Evolutionary conservation across 106 monocot species (phyloP).

Genomic region (Cymbidium sinense): DNA sequence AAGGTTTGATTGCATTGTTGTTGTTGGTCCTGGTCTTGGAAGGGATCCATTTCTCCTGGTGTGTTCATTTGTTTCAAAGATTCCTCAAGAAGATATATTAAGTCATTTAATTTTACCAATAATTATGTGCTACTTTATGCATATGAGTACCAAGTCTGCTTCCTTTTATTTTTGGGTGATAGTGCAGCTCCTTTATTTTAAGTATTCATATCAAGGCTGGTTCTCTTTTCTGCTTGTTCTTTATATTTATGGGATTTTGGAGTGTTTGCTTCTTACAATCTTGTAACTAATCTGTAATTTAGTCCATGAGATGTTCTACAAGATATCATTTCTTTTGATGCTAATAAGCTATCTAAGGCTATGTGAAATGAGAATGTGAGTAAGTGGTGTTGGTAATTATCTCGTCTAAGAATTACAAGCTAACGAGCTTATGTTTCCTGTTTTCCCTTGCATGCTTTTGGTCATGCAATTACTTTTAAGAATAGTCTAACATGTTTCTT

Average conservation of each 20-base stretch:
- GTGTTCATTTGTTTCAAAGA: not conserved
- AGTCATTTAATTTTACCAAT: not conserved
- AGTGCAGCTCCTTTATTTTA: not conserved
- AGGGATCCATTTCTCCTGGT: slow-evolving; percentile 95
- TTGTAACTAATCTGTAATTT: not conserved
- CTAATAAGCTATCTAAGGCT: not conserved
- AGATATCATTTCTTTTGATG: not conserved
- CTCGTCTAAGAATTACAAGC: not conserved
- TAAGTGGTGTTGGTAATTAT: not conserved
- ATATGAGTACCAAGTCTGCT: not conserved
- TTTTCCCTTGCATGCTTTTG: not conserved
- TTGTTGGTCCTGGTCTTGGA: slow-evolving; percentile 84
- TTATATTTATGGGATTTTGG: not conserved
- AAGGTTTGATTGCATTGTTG: slow-evolving; percentile 94
- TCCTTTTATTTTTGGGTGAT: not conserved
- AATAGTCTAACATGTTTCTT: not conserved
- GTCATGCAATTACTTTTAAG: not conserved
- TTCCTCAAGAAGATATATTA: not conserved
- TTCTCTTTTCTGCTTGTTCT: not conserved
- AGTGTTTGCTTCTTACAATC: not conserved
- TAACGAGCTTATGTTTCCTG: not conserved
- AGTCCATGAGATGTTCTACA: not conserved
- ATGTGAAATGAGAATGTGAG: not conserved
- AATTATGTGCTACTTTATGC: not conserved
- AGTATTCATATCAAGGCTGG: not conserved